Percentiles rank a stretch among this genome's conserved stretches.
Conservation (phyloP, 2,329 filamentous ascomycete genomes). For the Parafenestella ontariensis region DNA sequence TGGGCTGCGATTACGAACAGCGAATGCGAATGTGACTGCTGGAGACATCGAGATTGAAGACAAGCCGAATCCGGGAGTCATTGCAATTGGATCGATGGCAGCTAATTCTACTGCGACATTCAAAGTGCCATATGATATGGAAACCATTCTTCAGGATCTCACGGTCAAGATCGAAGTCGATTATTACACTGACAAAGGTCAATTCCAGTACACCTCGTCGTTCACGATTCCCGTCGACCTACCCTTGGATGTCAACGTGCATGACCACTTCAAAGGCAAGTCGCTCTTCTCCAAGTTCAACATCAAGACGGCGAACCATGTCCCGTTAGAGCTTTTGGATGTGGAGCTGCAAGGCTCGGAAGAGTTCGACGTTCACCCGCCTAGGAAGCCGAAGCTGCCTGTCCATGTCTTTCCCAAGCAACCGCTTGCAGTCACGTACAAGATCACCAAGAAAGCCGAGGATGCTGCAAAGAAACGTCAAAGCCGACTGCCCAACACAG, state of each 20-base stretch:
- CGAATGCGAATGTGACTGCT: constrained; percentile 55
- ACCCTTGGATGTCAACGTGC: constrained; percentile 92
- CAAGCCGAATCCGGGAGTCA: constrained; percentile 54
- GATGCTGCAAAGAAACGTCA: constrained; percentile 33
- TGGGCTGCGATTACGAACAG: constrained; percentile 64
- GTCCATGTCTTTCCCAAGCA: constrained; percentile 80
- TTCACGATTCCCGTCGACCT: constrained; percentile 74
- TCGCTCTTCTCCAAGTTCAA: constrained; percentile 89
- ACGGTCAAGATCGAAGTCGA: constrained; percentile 76
- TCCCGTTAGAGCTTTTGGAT: constrained; percentile 76
- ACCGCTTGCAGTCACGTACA: constrained; percentile 81
- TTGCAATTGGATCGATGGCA: constrained; percentile 55
- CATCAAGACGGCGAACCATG: constrained; percentile 78
- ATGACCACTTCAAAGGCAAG: constrained; percentile 89
- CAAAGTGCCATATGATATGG: constrained; percentile 80
- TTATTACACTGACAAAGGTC: constrained; percentile 72
- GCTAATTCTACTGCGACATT: constrained; percentile 62
- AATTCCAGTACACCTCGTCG: constrained; percentile 68
- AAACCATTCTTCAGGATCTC: constrained; percentile 75
- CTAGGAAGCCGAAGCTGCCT: constrained; percentile 50
- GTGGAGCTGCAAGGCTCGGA: constrained; percentile 75
- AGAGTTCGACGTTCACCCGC: constrained; percentile 69
- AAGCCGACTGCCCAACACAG: constrained; percentile 40
- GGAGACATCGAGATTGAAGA: constrained; percentile 52
- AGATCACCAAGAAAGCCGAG: constrained; percentile 66